Evolutionary conservation across 2,329 filamentous ascomycete species (phyloP), one percentile per base, ranked within the genome.

Genomic region (Scleromitrula shiraiana): DNA sequence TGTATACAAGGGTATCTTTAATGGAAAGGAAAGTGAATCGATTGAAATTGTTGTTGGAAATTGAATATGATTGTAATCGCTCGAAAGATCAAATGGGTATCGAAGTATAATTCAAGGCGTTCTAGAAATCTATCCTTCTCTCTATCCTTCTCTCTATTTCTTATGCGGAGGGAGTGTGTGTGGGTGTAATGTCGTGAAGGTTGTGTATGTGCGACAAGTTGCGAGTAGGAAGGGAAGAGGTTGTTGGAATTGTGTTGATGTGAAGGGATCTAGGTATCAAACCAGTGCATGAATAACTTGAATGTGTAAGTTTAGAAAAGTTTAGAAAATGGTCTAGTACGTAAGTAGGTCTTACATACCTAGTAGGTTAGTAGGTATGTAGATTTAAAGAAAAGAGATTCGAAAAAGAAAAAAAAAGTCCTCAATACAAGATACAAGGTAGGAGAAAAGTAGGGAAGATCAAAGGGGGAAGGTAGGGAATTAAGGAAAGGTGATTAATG

Each of bases 241-340:
- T 32, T n/a, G n/a, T n/a, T 6, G 15, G 8, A 19, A 24, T 32
- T 20, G 15, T 19, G 19, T 17, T 9, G 26, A 40, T 10, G 24
- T 24, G 35, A 40, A 15, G 26, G n/a, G 22, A 46, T 46, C 35
- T 40, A 46, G 43, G 43, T 39, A 39, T 32, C 35, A 40, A 27
- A 46, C 43, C 43, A 46, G 43, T 46, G 43, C 43, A 39, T 32
- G 12, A 15, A 32, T n/a, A n/a, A n/a, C n/a, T n/a, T 43, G 30
- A 35, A 40, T 9, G 5, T 19, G 14, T n/a, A 42, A 17, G 9
- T 24, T 17, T 42, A 8, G 4, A 33, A 33, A 17, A 7, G 9
- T 14, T n/a, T n/a, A n/a, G 27, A 33, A 42, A 24, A 36, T 12
- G 22, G 29, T n/a, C 7, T 9, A 33, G 14, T 14, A 19, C n/a